Conservation (phyloP, 176 grass and related monocot genomes). For the Raddia guianensis region DNA sequence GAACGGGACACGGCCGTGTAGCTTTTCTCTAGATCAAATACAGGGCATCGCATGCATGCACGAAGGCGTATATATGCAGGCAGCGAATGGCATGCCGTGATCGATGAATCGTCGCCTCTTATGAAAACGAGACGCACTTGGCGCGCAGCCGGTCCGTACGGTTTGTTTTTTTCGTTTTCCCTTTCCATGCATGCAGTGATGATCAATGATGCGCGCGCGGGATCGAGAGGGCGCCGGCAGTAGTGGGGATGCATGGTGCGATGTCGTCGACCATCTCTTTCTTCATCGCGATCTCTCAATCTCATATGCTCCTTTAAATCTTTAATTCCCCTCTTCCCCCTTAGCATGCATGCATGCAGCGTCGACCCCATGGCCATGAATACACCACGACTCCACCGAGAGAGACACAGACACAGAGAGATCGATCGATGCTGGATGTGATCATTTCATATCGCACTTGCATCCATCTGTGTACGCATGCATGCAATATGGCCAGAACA, state of each 20-base stretch:
- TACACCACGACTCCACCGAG: not conserved
- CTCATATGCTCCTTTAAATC: not conserved
- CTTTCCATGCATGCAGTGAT: constrained; percentile 40
- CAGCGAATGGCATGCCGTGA: constrained; percentile 13
- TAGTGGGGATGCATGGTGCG: constrained; percentile 37
- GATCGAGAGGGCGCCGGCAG: too few relatives aligned
- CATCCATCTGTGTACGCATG: not conserved
- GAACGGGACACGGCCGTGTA: too few relatives aligned
- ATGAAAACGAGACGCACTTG: constrained; percentile 37
- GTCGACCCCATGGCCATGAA: not conserved
- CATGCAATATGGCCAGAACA: not conserved
- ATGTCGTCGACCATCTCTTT: constrained; percentile 3
- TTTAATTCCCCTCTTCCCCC: not conserved
- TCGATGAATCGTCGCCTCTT: constrained; percentile 8
- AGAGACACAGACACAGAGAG: not conserved
- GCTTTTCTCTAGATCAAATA: too few relatives aligned
- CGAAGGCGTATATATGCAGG: too few relatives aligned
- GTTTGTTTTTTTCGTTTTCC: not conserved
- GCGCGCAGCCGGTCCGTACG: not conserved
- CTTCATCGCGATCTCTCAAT: not conserved
- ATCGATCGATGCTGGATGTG: not conserved
- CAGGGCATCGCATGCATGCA: too few relatives aligned
- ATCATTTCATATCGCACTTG: constrained; percentile 34
- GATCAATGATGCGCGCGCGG: constrained; percentile 38
- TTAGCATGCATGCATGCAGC: too few relatives aligned